Evolutionary conservation across 352 stramenopile genomes (phyloP).

Genomic region (Globisporangium sylvaticum): DNA sequence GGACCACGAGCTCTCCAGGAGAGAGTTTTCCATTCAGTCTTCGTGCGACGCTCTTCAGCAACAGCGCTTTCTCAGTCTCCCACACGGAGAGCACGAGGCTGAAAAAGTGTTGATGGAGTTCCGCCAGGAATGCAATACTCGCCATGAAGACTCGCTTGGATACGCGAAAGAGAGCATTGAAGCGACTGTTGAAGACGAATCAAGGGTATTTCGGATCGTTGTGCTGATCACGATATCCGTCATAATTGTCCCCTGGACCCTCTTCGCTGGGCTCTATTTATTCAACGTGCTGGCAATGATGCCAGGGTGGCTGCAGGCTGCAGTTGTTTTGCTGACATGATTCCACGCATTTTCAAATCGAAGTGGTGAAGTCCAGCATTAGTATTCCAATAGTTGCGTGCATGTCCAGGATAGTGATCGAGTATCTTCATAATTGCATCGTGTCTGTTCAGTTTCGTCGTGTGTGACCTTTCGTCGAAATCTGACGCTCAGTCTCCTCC

Average conservation of each 20-base stretch:
- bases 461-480: slow-evolving; percentile 28
- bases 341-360: neutral
- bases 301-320: neutral
- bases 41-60: slow-evolving; percentile 22
- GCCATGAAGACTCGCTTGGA: slow-evolving; percentile 25
- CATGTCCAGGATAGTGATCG: neutral
- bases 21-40: slow-evolving; percentile 18
- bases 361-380: neutral
- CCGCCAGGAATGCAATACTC: slow-evolving; percentile 17
- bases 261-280: slow-evolving; percentile 21
- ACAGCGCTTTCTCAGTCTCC: slow-evolving; percentile 21
- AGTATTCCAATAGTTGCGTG: neutral
- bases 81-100: slow-evolving; percentile 13
- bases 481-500: neutral
- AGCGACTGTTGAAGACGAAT: slow-evolving; percentile 8
- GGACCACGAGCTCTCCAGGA: slow-evolving; percentile 17
- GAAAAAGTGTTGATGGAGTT: slow-evolving; percentile 16
- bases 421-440: neutral
- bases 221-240: slow-evolving; percentile 22
- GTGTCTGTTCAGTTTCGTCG: slow-evolving; percentile 8
- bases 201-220: slow-evolving; percentile 15
- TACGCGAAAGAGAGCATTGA: slow-evolving; percentile 28
- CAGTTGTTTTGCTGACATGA: neutral
- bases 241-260: slow-evolving; percentile 26
- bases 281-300: neutral